Evolutionary conservation across 1,139 yeast genomes (phyloP), one percentile per base, ranked within the genome.

Genomic region (Kazachstania sp.): DNA sequence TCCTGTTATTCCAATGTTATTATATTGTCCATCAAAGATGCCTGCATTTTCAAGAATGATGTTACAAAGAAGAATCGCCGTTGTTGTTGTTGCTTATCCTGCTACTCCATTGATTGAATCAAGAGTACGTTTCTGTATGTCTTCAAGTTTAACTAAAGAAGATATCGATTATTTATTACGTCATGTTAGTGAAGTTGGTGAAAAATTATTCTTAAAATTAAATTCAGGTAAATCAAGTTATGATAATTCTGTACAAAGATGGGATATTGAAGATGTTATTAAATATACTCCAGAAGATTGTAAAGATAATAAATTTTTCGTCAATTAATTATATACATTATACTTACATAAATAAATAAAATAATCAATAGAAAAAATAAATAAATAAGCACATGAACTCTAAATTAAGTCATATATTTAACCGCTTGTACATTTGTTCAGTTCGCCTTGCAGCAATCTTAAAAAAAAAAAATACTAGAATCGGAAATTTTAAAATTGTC

Each of bases 51-150:
- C 96, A 39, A 78, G 96, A 65, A 76, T 79, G 75, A 76, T 92
- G 74, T 78, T 85, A 57, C 80, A 77, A 49, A 72, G 79, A 67
- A 85, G 85, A 48, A 82, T 92, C 52, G 98, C 98, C 5, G 92
- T 92, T 45, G 99, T 94, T 41, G 83, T 92, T 57, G 97, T 90
- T 43, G 96, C 97, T 29, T 92, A 92, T 64, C 99, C 99, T 9
- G 98, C 98, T 1, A 90, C 98, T 1, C 96, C 97, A 30, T 74
- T 92, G 55, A 82, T 86, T 35, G 79, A 90, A 46, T 86, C 95
- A 11, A 80, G 98, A 70, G 90, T 87, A 26, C 80, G 99, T 66
- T 78, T 92, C 60, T 92, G 99, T 72, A 84, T 94, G 55, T 84
- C 95, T 50, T 74, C 97, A 0, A 86, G 97, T 1, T 75, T 94